Conservation (phyloP, 2,329 filamentous ascomycete genomes). For the Plenodomus biglobosus region DNA sequence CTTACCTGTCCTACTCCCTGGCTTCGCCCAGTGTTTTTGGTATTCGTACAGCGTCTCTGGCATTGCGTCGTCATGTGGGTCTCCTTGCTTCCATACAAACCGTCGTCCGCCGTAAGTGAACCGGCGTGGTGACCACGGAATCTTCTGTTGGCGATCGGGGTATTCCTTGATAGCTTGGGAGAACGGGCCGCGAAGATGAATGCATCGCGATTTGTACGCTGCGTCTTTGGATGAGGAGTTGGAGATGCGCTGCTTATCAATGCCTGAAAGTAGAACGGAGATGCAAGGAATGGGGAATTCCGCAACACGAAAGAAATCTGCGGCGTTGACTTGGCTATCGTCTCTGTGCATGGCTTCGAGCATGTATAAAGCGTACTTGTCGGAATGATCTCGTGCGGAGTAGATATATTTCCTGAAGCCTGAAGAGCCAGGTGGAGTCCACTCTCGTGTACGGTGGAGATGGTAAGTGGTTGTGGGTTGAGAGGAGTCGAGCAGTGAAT, state of each 20-base stretch:
- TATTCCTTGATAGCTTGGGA: slow-evolving; percentile 40
- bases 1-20: slow-evolving; percentile 41
- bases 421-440: slow-evolving; percentile 31
- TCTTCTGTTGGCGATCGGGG: slow-evolving; percentile 41
- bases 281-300: slow-evolving; percentile 40
- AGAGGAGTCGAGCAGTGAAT: slow-evolving; percentile 37
- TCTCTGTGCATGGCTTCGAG: slow-evolving; percentile 38
- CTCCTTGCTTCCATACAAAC: slow-evolving; percentile 49
- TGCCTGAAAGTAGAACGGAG: slow-evolving; percentile 37
- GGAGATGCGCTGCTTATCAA: slow-evolving; percentile 34
- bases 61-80: slow-evolving; percentile 52
- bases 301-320: slow-evolving; percentile 41
- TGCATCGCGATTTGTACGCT: slow-evolving; percentile 42
- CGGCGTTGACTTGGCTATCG: slow-evolving; percentile 38
- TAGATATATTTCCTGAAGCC: slow-evolving; percentile 42
- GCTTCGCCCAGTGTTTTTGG: slow-evolving; percentile 38
- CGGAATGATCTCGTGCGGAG: slow-evolving; percentile 40
- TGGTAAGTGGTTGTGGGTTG: slow-evolving; percentile 39
- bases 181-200: slow-evolving; percentile 38
- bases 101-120: slow-evolving; percentile 42
- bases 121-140: slow-evolving; percentile 44
- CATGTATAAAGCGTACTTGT: slow-evolving; percentile 42
- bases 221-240: slow-evolving; percentile 28
- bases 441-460: slow-evolving; percentile 43
- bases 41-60: slow-evolving; percentile 43